These are phyloP conservation scores for Neurospora sp. DNA, from an alignment of 2,329 filamentous ascomycete genomes.

Conservation along the genomic window DNA sequence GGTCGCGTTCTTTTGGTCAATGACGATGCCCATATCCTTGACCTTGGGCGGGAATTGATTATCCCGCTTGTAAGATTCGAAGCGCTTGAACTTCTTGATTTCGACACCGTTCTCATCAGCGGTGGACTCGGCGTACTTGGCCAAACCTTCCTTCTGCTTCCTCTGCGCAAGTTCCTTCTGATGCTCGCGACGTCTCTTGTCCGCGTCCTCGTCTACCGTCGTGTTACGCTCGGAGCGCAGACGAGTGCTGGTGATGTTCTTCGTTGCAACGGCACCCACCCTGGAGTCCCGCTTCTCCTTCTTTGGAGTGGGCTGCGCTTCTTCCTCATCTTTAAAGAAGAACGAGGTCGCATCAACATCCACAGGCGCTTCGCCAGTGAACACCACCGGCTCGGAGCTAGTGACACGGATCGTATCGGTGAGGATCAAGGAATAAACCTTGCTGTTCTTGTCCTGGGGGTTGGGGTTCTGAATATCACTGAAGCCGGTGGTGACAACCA, in stretches of 20 bases:
- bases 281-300: constrained; percentile 79
- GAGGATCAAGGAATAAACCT: constrained; percentile 78
- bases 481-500: constrained; percentile 83
- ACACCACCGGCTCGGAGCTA: constrained; percentile 67
- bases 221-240: constrained; percentile 84
- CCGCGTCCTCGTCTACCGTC: constrained; percentile 80
- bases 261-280: constrained; percentile 79
- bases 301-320: constrained; percentile 75
- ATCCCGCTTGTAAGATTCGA: constrained; percentile 97
- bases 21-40: constrained; percentile 78
- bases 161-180: constrained; percentile 80
- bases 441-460: constrained; percentile 82
- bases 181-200: constrained; percentile 78
- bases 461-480: constrained; percentile 79
- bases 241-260: constrained; percentile 91
- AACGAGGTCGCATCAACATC: constrained; percentile 93
- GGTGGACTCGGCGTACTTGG: constrained; percentile 75
- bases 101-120: constrained; percentile 80
- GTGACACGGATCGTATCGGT: constrained; percentile 90
- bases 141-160: constrained; percentile 82
- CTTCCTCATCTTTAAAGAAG: constrained; percentile 96
- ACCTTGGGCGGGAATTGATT: constrained; percentile 80
- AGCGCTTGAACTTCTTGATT: constrained; percentile 97
- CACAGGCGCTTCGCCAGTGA: constrained; percentile 85
- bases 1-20: constrained; percentile 82